Conservation (phyloP, 2,329 filamentous ascomycete genomes). For the Xylaria sp. region DNA sequence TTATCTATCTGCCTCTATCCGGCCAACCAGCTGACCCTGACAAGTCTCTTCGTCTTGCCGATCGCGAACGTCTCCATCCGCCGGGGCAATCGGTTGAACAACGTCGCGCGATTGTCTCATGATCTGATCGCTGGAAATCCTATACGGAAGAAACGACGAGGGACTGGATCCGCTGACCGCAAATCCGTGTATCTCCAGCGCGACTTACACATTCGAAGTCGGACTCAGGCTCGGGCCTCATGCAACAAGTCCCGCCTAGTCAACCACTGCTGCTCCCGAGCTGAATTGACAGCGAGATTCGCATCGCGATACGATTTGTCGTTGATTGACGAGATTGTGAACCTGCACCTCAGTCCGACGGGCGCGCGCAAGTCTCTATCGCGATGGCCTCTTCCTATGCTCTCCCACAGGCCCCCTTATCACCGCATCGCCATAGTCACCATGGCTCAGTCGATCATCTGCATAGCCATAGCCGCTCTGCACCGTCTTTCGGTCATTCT, state of each 20-base stretch:
- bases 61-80: neutral
- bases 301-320: neutral
- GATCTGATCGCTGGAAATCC: neutral
- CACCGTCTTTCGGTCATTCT: conserved; percentile 38
- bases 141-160: neutral
- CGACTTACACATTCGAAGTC: neutral
- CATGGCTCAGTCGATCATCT: conserved; percentile 33
- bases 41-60: neutral
- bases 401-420: conserved; percentile 47
- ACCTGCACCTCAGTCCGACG: neutral
- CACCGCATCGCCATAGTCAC: conserved; percentile 34
- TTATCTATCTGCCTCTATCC: neutral
- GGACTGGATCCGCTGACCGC: neutral
- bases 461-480: conserved; percentile 36
- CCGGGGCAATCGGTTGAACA: neutral
- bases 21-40: neutral
- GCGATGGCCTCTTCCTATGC: conserved; percentile 50
- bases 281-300: neutral
- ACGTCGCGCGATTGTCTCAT: neutral
- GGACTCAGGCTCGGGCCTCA: neutral
- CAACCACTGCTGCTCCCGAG: neutral
- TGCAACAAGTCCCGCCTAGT: neutral
- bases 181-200: neutral
- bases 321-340: neutral
- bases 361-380: neutral